These are phyloP conservation scores for Fusarium tupiense DNA, from an alignment of 2,329 filamentous ascomycete species.

Conservation along the genomic window DNA sequence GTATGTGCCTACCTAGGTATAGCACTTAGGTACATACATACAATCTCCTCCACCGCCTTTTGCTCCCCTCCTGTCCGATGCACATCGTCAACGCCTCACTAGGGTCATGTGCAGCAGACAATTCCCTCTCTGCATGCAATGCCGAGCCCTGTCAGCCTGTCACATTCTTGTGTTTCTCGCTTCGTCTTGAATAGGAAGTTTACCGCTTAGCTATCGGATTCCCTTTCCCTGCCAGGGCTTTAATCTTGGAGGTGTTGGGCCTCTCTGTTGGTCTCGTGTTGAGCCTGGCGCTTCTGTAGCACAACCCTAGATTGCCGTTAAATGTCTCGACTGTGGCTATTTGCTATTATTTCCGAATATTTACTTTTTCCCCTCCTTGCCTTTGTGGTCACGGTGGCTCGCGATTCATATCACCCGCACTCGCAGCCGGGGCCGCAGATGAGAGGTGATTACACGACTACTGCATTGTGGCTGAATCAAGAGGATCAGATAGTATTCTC, in stretches of 20 bases:
- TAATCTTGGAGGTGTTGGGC: slow-evolving; percentile 10
- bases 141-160: slow-evolving; percentile 13
- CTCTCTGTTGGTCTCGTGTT: slow-evolving; percentile 6
- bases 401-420: slow-evolving; percentile 17
- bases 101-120: slow-evolving; percentile 34
- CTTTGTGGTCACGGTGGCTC: slow-evolving; percentile 8
- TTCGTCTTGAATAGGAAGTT: slow-evolving; percentile 6
- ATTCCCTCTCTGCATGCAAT: slow-evolving; percentile 13
- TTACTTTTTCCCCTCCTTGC: background rate
- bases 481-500: slow-evolving; percentile 2
- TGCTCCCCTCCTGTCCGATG: slow-evolving; percentile 4
- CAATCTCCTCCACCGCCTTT: slow-evolving; percentile 33
- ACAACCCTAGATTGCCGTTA: background rate
- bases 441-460: slow-evolving; percentile 26
- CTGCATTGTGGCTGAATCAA: slow-evolving; percentile 10
- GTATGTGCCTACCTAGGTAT: background rate
- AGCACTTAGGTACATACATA: background rate
- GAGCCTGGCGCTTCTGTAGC: background rate
- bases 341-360: background rate
- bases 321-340: background rate
- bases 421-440: background rate
- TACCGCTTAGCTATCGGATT: background rate
- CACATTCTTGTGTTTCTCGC: slow-evolving; percentile 9
- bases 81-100: slow-evolving; percentile 29
- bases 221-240: background rate